A percentile compares a stretch with the other conserved stretches of the same genome.
Conservation (phyloP, 2,329 filamentous ascomycete genomes). For the Daldinia sp. region DNA sequence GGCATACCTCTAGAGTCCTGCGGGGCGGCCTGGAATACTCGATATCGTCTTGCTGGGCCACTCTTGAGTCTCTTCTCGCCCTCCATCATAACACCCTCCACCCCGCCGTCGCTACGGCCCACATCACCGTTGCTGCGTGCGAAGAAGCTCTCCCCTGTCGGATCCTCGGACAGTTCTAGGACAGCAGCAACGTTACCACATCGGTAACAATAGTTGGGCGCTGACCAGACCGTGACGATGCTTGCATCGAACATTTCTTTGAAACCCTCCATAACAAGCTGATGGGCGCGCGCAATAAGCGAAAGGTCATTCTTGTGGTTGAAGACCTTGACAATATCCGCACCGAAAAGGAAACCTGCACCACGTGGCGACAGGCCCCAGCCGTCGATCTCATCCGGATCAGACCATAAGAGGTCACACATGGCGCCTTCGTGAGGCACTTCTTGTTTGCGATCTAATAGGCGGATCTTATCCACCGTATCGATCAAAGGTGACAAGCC, state of each 20-base stretch:
- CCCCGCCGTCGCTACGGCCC: conserved; percentile 57
- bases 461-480: conserved; percentile 91
- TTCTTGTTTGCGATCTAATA: conserved; percentile 96
- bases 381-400: conserved; percentile 96
- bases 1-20: conserved; percentile 98
- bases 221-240: conserved; percentile 99
- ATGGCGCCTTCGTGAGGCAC: conserved; percentile 98
- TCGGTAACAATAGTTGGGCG: conserved; percentile 95
- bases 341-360: conserved; percentile 93
- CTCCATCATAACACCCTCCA: conserved; percentile 58
- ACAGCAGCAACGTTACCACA: conserved; percentile 97
- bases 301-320: conserved; percentile 94
- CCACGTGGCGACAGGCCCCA: conserved; percentile 95
- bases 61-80: conserved; percentile 54
- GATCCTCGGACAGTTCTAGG: conserved; percentile 89
- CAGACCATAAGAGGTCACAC: conserved; percentile 98
- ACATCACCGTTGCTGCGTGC: conserved; percentile 76
- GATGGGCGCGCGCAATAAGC: conserved; percentile 91
- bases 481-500: conserved; percentile 92
- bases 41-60: conserved; percentile 87
- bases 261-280: conserved; percentile 99
- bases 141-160: conserved; percentile 75
- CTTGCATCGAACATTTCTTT: conserved; percentile 98
- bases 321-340: conserved; percentile 94
- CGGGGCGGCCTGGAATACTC: conserved; percentile 95